Base-by-base conservation (phyloP, 1,284 basidiomycete species). In the Melampsora americana region DNA sequence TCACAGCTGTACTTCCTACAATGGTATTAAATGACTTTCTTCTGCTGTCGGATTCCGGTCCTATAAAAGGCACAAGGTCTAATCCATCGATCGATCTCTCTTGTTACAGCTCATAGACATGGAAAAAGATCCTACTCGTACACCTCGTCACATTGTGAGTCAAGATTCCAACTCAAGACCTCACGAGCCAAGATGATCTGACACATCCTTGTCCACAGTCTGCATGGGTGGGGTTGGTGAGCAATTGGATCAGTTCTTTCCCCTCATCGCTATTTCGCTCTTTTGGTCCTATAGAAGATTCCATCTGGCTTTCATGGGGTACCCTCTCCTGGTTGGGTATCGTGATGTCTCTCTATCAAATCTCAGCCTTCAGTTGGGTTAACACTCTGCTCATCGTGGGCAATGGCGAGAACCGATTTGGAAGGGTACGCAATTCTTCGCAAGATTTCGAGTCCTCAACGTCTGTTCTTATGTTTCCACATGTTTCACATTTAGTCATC, bases 321-420 rank as follows among this genome's bases (percentile, higher is more conserved):
- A 64, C 73, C 1, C 32, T 76, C 7, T 76, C 73, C 20, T 76
- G 73, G 73, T 20, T 76, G 56, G 39, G 39, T 42, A 20, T 76
- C 7, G 66, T 61, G 28, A 76, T 76, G 73, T 28, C 53, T 12
- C 42, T 53, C 11, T 76, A 68, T 50, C 56, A 69, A 46, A 20
- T 69, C 39, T 61, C 73, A 5, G 73, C 73, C 20, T 68, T 76
- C n/a, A 59, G 66, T 59, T 76, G 73, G 73, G 28, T 76, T 18
- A 44, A 76, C 26, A 76, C 73, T 35, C 32, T 46, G 56, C 42
- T 76, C 11, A 16, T 76, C n/a, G 46, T 68, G 44, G 66, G 72
- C n/a, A 46, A 46, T 26, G 73, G 66, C n/a, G 66, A 69, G 62
- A 64, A 23, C 60, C 53, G 73, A 14, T 76, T 76, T 39, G 62